These are phyloP conservation scores for Trichoderma brevicompactum DNA, from an alignment of 2,329 filamentous ascomycete species.

Conservation along the genomic window DNA sequence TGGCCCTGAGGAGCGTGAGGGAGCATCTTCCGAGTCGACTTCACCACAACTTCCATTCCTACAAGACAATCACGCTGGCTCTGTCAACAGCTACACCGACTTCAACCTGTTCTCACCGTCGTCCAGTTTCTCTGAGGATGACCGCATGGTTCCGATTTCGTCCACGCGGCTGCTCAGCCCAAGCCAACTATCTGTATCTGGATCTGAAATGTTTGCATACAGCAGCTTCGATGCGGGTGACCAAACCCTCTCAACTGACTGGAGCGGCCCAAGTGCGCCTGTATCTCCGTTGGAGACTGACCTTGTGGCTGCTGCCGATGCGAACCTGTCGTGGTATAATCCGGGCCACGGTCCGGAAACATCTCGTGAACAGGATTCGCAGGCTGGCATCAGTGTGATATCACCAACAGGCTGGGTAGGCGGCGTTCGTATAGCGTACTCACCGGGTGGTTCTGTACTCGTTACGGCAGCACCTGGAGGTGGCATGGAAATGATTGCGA, in stretches of 20 bases:
- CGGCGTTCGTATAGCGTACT: slow-evolving; percentile 6
- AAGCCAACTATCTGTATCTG: slow-evolving; percentile 11
- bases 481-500: slow-evolving; percentile 11
- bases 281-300: slow-evolving; percentile 12
- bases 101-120: slow-evolving; percentile 61
- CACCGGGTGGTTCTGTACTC: slow-evolving; percentile 2
- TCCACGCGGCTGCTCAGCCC: slow-evolving; percentile 26
- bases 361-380: background rate
- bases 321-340: slow-evolving; percentile 19
- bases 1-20: slow-evolving; percentile 26
- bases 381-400: background rate
- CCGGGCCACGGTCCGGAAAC: background rate
- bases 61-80: slow-evolving; percentile 25
- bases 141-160: slow-evolving; percentile 44
- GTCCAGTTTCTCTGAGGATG: slow-evolving; percentile 55
- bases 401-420: background rate
- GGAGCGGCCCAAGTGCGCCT: slow-evolving; percentile 12
- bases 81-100: slow-evolving; percentile 52
- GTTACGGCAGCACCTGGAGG: background rate
- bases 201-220: background rate
- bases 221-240: slow-evolving; percentile 2
- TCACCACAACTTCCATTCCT: slow-evolving; percentile 47
- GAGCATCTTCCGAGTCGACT: slow-evolving; percentile 17
- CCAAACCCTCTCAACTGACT: background rate
- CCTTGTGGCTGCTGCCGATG: slow-evolving; percentile 2